Evolutionary conservation across 2,329 filamentous ascomycete genomes (phyloP).

Genomic region (Bipolaris zeicola): DNA sequence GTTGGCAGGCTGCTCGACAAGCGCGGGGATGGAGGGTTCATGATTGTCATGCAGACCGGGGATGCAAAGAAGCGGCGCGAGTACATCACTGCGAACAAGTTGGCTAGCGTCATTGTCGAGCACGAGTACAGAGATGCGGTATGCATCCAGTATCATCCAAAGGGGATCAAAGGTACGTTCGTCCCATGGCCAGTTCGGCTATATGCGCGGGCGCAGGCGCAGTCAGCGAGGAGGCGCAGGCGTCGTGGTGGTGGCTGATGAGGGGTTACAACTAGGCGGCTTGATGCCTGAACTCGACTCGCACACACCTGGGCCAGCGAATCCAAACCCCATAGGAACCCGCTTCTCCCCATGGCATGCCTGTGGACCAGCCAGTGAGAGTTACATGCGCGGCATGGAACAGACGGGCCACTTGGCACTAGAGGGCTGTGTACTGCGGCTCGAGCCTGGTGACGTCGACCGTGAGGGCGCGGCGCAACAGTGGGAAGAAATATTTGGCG

Average conservation of each 20-base stretch:
- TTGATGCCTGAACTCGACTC: slow-evolving; percentile 55
- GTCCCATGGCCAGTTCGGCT: neutral
- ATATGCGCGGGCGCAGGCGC: neutral
- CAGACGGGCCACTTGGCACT: slow-evolving; percentile 45
- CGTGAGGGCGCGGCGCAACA: slow-evolving; percentile 46
- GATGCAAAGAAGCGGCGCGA: slow-evolving; percentile 47
- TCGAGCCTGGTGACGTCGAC: slow-evolving; percentile 47
- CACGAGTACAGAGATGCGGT: slow-evolving; percentile 43
- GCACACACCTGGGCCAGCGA: slow-evolving; percentile 39
- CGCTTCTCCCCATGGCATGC: slow-evolving; percentile 55
- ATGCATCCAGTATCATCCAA: slow-evolving; percentile 55
- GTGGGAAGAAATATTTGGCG: slow-evolving; percentile 51
- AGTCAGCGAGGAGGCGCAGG: neutral
- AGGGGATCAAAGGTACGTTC: slow-evolving; percentile 45
- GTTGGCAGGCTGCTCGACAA: slow-evolving; percentile 51
- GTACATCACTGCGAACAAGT: slow-evolving; percentile 44
- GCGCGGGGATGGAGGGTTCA: slow-evolving; percentile 54
- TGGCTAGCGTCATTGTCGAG: slow-evolving; percentile 49
- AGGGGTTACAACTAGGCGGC: slow-evolving; percentile 37
- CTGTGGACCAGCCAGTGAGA: slow-evolving; percentile 45
- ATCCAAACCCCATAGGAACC: slow-evolving; percentile 47
- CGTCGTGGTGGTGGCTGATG: neutral
- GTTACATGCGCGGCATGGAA: slow-evolving; percentile 48
- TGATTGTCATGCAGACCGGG: slow-evolving; percentile 56
- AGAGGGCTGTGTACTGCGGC: slow-evolving; percentile 43